A percentile compares a stretch with the other conserved stretches of the same genome.
phyloP scores from a whole-genome alignment of 768 basidiomycete genomes.

The Russula virescens region DNA sequence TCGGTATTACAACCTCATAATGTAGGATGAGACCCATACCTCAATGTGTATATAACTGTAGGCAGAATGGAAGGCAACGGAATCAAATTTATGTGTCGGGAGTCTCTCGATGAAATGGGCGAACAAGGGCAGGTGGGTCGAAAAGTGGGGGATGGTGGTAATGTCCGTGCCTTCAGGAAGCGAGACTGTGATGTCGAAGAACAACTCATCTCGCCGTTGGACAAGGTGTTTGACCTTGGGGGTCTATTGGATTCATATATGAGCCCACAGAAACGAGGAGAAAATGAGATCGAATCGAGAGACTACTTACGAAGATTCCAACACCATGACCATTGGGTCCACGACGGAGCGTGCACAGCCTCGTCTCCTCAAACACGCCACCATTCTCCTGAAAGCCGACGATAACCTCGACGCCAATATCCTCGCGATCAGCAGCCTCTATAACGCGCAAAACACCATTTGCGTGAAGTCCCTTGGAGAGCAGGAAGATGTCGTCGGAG shows the following conservation, averaged over 20 bases:
- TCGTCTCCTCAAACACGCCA: neutral
- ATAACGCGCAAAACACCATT: neutral
- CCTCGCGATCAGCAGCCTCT: slow-evolving; percentile 6
- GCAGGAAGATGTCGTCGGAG: slow-evolving; percentile 12
- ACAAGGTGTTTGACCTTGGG: no score
- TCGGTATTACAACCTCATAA: neutral
- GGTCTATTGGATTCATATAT: no score
- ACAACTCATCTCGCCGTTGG: neutral
- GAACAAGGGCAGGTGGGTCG: slow-evolving; percentile 15
- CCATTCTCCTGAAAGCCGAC: neutral
- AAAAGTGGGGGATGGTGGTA: slow-evolving; percentile 2
- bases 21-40: neutral
- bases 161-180: slow-evolving; percentile 11
- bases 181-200: slow-evolving; percentile 12
- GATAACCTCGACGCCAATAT: slow-evolving; percentile 17
- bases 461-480: neutral
- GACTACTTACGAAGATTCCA: slow-evolving; percentile 11
- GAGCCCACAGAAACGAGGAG: neutral
- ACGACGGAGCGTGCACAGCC: slow-evolving; percentile 5
- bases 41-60: neutral
- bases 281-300: no score
- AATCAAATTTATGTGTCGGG: slow-evolving; percentile 6
- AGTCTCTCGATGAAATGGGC: neutral
- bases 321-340: slow-evolving; percentile 8
- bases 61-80: no score